A percentile compares a stretch with the other conserved stretches of the same genome.
Evolutionary conservation across 257 asterid species (phyloP).

Genomic region (Forsythia viridissima): DNA sequence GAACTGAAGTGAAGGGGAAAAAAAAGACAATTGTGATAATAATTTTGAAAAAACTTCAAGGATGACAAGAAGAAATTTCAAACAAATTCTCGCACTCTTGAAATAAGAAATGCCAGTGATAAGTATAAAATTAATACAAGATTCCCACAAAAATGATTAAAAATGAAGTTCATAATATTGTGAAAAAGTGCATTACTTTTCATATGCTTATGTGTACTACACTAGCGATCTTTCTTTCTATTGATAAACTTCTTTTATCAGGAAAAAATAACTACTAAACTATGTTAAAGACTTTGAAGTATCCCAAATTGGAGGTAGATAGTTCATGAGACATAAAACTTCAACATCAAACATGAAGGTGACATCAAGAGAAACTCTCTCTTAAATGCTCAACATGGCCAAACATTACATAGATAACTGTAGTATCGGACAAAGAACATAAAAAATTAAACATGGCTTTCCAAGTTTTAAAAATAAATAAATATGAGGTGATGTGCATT

Average conservation of each 20-base stretch:
- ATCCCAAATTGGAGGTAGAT: neutral
- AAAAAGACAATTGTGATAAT: too few species aligned
- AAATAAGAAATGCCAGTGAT: too few species aligned
- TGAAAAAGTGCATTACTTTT: neutral
- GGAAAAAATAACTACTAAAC: neutral
- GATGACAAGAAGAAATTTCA: too few species aligned
- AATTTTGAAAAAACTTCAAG: too few species aligned
- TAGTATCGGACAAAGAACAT: neutral
- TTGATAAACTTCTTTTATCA: neutral
- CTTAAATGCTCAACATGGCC: conserved; percentile 24
- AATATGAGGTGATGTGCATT: neutral
- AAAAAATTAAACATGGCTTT: neutral
- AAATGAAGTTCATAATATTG: neutral
- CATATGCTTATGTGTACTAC: neutral
- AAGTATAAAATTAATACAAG: neutral
- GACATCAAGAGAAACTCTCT: conserved; percentile 3
- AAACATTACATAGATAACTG: conserved; percentile 43
- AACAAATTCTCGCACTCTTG: too few species aligned
- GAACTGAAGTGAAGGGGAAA: too few species aligned
- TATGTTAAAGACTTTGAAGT: neutral
- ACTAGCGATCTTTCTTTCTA: conserved; percentile 6
- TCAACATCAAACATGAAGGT: neutral
- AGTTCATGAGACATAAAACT: neutral
- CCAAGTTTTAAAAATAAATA: too few species aligned
- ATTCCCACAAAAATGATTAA: conserved; percentile 5